Base-by-base conservation (phyloP, 2,329 filamentous ascomycete genomes). In the Claviceps lovelessii region DNA sequence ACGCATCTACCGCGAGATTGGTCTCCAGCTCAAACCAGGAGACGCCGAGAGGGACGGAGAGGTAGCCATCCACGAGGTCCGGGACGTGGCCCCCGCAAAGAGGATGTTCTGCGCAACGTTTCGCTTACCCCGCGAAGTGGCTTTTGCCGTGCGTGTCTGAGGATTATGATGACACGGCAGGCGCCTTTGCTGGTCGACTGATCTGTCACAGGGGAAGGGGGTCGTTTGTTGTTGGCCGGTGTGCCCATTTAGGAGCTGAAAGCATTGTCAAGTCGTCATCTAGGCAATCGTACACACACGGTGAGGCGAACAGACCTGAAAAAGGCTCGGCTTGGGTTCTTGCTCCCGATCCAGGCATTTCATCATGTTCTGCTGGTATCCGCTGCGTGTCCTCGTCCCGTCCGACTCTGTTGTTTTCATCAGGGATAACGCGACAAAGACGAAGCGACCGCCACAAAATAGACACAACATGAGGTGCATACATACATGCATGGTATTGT, bases 51-150 rank as follows among this genome's bases (percentile, higher is more conserved):
- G 67, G 33, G 70, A 75, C 50, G 72, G 73, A 6, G 70, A 80
- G 61, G 72, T 80, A 42, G 72, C 72, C 0, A 79, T 89, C 58
- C 72, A 81, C 57, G 81, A 86, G 56, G 89, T 97, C 39, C 79
- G 93, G 59, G 83, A 94, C 61, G 93, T 98, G 54, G 88, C 90
- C 56, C 93, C 93, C 5, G 85, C 88, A 64, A 98, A 98, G 76
- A 81, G 86, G 65, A 96, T 96, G 90, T 97, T 91, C 69, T 97
- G 93, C 68, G 91, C 89, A 35, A 94, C 83, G 61, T 97, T 98
- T 71, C 81, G 90, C 58, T 67, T 98, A 57, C 93, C 93, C 2
- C 71, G 75, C 39, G 83, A 88, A 62, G 88, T 96, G 6, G 93
- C 90, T 15, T 96, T 95, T 72, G 76, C 79, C 29, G 59, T 71